Evolutionary conservation across 2,329 filamentous ascomycete genomes (phyloP), one percentile per base, ranked within the genome.

Genomic region (Alternaria infectoria): DNA sequence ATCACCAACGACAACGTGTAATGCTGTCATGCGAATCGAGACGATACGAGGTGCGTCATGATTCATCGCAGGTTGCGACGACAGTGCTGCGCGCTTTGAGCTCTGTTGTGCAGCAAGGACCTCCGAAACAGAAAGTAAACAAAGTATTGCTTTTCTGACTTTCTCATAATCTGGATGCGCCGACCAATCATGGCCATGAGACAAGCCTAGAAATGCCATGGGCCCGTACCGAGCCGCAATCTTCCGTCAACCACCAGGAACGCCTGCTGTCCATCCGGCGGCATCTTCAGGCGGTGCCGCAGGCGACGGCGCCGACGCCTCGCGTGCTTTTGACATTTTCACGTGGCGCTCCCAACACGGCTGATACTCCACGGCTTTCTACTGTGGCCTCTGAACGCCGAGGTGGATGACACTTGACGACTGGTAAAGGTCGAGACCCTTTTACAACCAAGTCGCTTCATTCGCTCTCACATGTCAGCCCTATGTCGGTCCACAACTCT

Each of bases 291-390:
- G 52, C 25, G 36, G 15, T 46, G 36, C 26, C 36, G 52, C 46
- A 44, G 36, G 44, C 25, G 30, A 54, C 32, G 26, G 30, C 49
- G 49, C n/a, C 25, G 28, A 49, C 19, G 26, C 17, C 62, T 58
- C 49, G 55, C 50, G 55, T 59, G 59, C 11, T 23, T 55, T 49
- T 50, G 57, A 23, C 47, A 23, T 10, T 15, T 54, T 44, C 50
- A 56, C 43, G 54, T 61, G 57, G 57, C 64, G 61, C 23, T 64
- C 61, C 23, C 61, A 66, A 64, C 61, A 64, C 40, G 36, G 57
- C 61, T 57, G 55, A 59, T 49, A 56, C 49, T 59, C 28, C 60
- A 49, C 44, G 40, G 60, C 43, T 45, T 25, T 15, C 60, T 44
- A 23, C 17, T 26, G 13, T 43, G 26, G 26, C 44, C 7, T 62